Evolutionary conservation across 1,284 basidiomycete genomes (phyloP).

Genomic region (Ustilago tritici): DNA sequence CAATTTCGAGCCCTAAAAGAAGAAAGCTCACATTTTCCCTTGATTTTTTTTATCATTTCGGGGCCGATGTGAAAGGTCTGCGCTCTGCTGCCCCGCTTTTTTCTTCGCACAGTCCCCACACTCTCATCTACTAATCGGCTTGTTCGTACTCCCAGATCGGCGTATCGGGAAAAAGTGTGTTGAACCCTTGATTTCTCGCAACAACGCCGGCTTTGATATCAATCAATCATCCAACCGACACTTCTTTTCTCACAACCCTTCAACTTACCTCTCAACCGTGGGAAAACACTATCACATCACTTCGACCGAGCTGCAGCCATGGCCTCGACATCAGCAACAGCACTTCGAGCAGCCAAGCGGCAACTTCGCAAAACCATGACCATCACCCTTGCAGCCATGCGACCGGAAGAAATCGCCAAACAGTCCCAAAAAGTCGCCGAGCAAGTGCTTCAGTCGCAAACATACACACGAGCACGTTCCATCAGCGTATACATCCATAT

Average conservation of each 20-base stretch:
- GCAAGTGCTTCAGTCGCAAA: constrained; percentile 63
- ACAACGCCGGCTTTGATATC: neutral
- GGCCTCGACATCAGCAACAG: constrained; percentile 21
- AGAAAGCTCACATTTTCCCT: neutral
- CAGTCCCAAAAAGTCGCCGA: constrained; percentile 50
- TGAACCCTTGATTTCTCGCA: constrained; percentile 12
- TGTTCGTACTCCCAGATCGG: neutral
- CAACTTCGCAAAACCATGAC: constrained; percentile 61
- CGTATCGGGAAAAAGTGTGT: neutral
- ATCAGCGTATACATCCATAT: constrained; percentile 70
- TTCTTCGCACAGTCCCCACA: constrained; percentile 4
- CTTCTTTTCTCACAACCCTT: neutral
- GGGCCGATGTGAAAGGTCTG: constrained; percentile 12
- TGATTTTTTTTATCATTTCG: constrained; percentile 26
- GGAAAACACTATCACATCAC: neutral
- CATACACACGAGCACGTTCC: constrained; percentile 57
- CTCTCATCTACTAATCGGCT: neutral
- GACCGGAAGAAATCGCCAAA: constrained; percentile 27
- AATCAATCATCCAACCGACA: neutral
- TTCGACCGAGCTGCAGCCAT: neutral
- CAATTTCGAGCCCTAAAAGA: constrained; percentile 9
- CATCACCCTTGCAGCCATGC: constrained; percentile 39
- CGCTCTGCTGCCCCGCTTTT: constrained; percentile 7
- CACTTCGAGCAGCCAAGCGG: constrained; percentile 56
- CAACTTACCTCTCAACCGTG: neutral